Conservation (phyloP, 208 protist species). For the Trypanosoma mega region DNA sequence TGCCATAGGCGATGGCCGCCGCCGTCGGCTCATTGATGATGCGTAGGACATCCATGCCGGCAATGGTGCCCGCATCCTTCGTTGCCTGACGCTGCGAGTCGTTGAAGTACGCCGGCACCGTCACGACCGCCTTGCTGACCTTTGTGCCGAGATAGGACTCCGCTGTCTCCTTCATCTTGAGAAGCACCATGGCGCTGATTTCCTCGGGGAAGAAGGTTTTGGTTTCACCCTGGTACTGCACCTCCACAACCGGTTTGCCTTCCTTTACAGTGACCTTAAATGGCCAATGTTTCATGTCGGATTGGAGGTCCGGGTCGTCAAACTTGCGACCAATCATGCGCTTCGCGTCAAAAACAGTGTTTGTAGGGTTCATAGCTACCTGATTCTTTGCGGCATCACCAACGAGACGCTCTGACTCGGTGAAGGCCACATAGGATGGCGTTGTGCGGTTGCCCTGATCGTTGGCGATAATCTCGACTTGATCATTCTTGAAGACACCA, state of each 20-base stretch:
- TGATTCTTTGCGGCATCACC: slow-evolving; percentile 91
- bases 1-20: slow-evolving; percentile 99
- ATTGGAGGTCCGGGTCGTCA: slow-evolving; percentile 88
- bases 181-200: slow-evolving; percentile 87
- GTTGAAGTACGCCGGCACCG: slow-evolving; percentile 99
- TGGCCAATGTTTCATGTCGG: slow-evolving; percentile 95
- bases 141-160: slow-evolving; percentile 93
- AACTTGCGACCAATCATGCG: slow-evolving; percentile 93
- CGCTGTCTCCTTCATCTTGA: slow-evolving; percentile 93
- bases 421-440: slow-evolving; percentile 97
- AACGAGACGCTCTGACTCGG: slow-evolving; percentile 90
- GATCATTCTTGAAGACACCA: slow-evolving; percentile 96
- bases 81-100: slow-evolving; percentile 99
- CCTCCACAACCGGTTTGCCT: slow-evolving; percentile 73
- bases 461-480: slow-evolving; percentile 91
- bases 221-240: slow-evolving; percentile 63
- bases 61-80: slow-evolving; percentile 98
- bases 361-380: slow-evolving; percentile 89
- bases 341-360: slow-evolving; percentile 92
- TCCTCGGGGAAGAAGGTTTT: slow-evolving; percentile 86
- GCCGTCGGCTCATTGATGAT: slow-evolving; percentile 99
- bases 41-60: slow-evolving; percentile 97
- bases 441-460: slow-evolving; percentile 94
- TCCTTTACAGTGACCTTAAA: slow-evolving; percentile 91
- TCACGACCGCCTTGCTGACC: slow-evolving; percentile 96